These are phyloP conservation scores for Cardamine resedifolia DNA, from an alignment of 345 rosid genomes.

Conservation along the genomic window DNA sequence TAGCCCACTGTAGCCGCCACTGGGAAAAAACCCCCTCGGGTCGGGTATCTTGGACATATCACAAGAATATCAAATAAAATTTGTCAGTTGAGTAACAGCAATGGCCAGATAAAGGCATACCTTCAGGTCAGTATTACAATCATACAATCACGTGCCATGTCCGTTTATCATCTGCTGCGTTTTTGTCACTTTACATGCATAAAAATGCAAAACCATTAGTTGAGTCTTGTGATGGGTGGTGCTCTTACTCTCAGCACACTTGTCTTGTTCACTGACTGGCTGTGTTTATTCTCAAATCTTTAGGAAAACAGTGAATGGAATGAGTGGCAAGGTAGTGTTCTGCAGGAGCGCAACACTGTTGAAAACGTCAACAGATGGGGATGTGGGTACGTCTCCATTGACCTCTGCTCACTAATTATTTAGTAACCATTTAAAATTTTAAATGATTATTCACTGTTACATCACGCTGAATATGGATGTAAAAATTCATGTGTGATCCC, in stretches of 20 bases:
- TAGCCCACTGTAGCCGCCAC: constrained; percentile 78
- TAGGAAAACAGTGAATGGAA: constrained; percentile 89
- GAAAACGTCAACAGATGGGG: constrained; percentile 97
- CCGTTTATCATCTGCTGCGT: constrained; percentile 10
- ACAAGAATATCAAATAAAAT: constrained; percentile 89
- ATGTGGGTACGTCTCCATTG: constrained; percentile 67
- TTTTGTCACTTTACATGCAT: constrained; percentile 15
- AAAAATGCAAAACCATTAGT: constrained; percentile 5
- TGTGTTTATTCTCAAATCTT: constrained; percentile 24
- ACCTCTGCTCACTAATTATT: constrained; percentile 8
- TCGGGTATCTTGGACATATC: constrained; percentile 87
- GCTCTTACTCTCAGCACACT: neutral
- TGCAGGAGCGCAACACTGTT: constrained; percentile 83
- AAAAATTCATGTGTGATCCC: constrained; percentile 6
- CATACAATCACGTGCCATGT: constrained; percentile 5
- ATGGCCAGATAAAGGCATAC: constrained; percentile 53
- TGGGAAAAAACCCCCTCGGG: constrained; percentile 72
- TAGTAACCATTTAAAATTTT: constrained; percentile 9
- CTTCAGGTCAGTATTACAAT: constrained; percentile 63
- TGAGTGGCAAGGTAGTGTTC: constrained; percentile 76
- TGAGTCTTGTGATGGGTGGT: constrained; percentile 7
- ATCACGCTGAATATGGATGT: constrained; percentile 5
- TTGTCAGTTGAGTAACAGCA: constrained; percentile 67
- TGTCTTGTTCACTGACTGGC: constrained; percentile 23
- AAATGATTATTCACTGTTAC: constrained; percentile 4